Evolutionary conservation across 2,329 filamentous ascomycete genomes (phyloP), one percentile per base, ranked within the genome.

Genomic region (Mycosphaerella sp.): DNA sequence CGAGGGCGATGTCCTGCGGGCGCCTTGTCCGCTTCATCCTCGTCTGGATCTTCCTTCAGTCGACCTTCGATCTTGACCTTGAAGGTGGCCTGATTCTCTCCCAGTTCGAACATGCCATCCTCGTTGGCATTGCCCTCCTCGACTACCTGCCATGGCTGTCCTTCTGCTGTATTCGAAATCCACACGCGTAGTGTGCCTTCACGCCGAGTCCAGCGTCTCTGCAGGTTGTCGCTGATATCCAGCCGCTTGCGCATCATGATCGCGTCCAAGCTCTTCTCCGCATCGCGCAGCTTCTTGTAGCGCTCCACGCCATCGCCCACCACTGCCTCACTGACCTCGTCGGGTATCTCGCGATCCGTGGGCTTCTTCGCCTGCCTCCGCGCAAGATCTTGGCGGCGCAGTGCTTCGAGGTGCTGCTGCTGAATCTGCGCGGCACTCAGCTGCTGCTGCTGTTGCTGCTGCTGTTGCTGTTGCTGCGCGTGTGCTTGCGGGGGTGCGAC

Each of bases 141-240:
- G 61, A 77, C 80, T 35, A 77, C 79, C 71, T 98, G 93, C 93
- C 93, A 97, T 28, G 86, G 84, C 71, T 98, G 93, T 65, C 93
- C 88, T 69, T 96, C 89, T 30, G 85, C 89, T 1, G 89, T 95
- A 70, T 98, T 98, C 64, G 84, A 90, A 63, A 98, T 84, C 89
- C 89, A 97, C 57, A 98, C 80, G 56, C 91, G 86, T 70, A 98
- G 76, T 2, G 89, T 95, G 65, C 85, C 87, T 69, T 85, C 86
- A 12, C 64, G 52, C 34, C 62, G 53, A 28, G 61, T 60, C 52
- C 66, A 66, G 27, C 62, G 50, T 59, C 87, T 81, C 80, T 87
- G 93, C 54, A 82, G 76, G 55, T 84, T 85, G 67, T 97, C 91
- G 57, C 88, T 81, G 56, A 96, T 85, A 66, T 98, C 93, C 55